phyloP scores from a whole-genome alignment of 2,329 filamentous ascomycete genomes.

The Aspergillus pseudotamarii region DNA sequence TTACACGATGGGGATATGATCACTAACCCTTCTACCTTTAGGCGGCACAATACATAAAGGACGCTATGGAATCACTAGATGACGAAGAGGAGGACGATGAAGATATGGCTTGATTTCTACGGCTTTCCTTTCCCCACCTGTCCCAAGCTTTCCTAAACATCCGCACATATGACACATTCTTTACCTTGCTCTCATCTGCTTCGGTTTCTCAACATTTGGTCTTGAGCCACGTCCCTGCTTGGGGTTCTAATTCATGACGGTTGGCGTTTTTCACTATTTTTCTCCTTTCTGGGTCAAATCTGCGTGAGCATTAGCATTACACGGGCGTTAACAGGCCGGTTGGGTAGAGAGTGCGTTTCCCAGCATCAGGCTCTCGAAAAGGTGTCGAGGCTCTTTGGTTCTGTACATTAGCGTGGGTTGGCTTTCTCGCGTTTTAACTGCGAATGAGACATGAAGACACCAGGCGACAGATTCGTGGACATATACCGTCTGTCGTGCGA shows the following conservation, averaged over 20 bases:
- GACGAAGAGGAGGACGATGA: slow-evolving; percentile 65
- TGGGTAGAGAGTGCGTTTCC: slow-evolving; percentile 30
- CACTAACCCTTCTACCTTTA: slow-evolving; percentile 39
- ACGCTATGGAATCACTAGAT: slow-evolving; percentile 90
- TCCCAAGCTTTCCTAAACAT: slow-evolving; percentile 17
- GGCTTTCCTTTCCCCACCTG: slow-evolving; percentile 7
- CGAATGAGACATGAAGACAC: slow-evolving; percentile 22
- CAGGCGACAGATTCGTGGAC: slow-evolving; percentile 23
- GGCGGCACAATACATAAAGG: slow-evolving; percentile 93
- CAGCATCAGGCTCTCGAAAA: slow-evolving; percentile 27
- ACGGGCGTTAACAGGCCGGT: slow-evolving; percentile 27
- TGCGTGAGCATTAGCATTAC: slow-evolving; percentile 28
- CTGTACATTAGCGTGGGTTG: slow-evolving; percentile 42
- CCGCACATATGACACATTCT: slow-evolving; percentile 17
- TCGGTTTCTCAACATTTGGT: background rate
- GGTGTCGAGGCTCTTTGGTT: slow-evolving; percentile 29
- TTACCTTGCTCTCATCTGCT: background rate
- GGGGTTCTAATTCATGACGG: slow-evolving; percentile 16
- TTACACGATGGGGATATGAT: background rate
- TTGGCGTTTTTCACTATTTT: slow-evolving; percentile 21
- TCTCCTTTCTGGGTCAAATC: slow-evolving; percentile 20
- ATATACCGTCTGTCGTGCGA: slow-evolving; percentile 23
- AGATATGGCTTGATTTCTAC: slow-evolving; percentile 46
- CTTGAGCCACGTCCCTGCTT: slow-evolving; percentile 3
- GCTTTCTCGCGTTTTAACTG: slow-evolving; percentile 24